phyloP scores from a whole-genome alignment of 176 grass and related monocot genomes.

The Zea luxurians region DNA sequence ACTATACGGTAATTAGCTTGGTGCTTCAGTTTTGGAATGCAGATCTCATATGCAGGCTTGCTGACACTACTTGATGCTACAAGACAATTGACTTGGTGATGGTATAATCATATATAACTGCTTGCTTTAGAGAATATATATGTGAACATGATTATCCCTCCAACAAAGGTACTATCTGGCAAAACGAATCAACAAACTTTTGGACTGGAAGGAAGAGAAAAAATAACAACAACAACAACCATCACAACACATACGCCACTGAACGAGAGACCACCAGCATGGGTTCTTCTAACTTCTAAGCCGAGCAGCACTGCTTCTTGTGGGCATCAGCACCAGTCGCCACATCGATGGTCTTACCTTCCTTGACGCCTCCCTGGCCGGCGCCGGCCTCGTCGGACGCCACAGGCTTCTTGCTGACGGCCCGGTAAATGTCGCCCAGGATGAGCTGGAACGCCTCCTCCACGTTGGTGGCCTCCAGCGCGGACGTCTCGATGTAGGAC shows the following conservation, averaged over 20 bases:
- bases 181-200: conserved; percentile 53
- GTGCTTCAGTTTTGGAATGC: not conserved
- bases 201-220: conserved; percentile 4
- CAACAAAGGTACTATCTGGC: conserved; percentile 43
- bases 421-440: conserved; percentile 69
- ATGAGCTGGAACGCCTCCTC: conserved; percentile 86
- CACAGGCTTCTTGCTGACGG: conserved; percentile 75
- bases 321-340: conserved; percentile 36
- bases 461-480: conserved; percentile 79
- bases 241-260: conserved; percentile 15
- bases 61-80: not conserved
- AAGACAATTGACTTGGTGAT: conserved; percentile 28
- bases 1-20: conserved; percentile 10
- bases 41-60: not conserved
- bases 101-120: conserved; percentile 34
- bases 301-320: conserved; percentile 82
- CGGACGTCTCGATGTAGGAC: conserved; percentile 84
- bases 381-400: conserved; percentile 46
- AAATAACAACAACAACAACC: not conserved
- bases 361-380: conserved; percentile 49
- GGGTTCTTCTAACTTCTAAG: conserved; percentile 29
- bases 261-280: not conserved
- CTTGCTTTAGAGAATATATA: conserved; percentile 40
- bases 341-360: conserved; percentile 80
- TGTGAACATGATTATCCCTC: conserved; percentile 29